A percentile compares a stretch with the other conserved stretches of the same genome.
These are phyloP conservation scores for Quambalaria eucalypti DNA, from an alignment of 1,284 basidiomycete species.

Conservation along the genomic window DNA sequence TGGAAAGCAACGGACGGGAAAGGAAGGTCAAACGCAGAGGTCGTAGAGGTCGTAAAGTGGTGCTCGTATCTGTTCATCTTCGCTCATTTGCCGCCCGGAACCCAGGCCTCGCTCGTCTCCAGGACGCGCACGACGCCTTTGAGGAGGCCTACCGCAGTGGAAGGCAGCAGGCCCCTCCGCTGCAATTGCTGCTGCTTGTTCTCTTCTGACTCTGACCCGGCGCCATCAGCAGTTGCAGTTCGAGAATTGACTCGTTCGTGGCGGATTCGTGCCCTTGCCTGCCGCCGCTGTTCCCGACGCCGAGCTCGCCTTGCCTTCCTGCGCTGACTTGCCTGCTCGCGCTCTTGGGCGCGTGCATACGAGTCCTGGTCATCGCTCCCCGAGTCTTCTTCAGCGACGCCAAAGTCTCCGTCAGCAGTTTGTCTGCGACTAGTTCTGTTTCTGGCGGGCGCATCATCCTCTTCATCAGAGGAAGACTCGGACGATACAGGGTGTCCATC, in stretches of 20 bases:
- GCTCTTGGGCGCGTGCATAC: neutral
- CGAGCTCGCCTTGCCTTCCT: neutral
- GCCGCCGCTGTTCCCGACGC: neutral
- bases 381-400: neutral
- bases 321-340: neutral
- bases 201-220: neutral
- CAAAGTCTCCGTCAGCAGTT: conserved; percentile 1
- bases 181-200: conserved; percentile 9
- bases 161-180: conserved; percentile 27
- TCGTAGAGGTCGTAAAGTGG: too few species aligned
- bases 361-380: neutral
- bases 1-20: too few species aligned
- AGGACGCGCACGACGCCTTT: conserved; percentile 34
- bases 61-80: too few species aligned
- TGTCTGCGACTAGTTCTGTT: neutral
- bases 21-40: too few species aligned
- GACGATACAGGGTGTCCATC: conserved; percentile 13
- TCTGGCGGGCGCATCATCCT: conserved; percentile 5
- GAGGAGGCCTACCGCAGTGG: conserved; percentile 26
- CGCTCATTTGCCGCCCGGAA: too few species aligned
- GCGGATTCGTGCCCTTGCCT: conserved; percentile 1
- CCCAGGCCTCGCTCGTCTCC: conserved; percentile 38
- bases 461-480: conserved; percentile 10
- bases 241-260: conserved; percentile 1
- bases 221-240: neutral